Conservation (phyloP, 805 yeast genomes). For the Cyberlindnera bimundalis region DNA sequence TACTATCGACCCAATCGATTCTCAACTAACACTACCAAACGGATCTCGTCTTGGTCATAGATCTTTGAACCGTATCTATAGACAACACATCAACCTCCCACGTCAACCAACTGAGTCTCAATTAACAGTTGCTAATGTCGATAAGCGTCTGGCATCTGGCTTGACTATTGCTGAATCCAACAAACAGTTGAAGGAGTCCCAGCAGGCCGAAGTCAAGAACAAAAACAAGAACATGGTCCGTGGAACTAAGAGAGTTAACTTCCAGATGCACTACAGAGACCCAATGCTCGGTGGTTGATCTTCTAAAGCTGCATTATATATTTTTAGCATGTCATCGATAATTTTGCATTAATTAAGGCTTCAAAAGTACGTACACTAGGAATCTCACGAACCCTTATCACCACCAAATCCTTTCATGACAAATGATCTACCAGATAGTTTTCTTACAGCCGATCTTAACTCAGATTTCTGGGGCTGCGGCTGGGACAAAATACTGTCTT, state of each 20-base stretch:
- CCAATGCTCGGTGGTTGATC: constrained; percentile 48
- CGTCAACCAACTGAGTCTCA: constrained; percentile 55
- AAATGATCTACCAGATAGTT: constrained; percentile 31
- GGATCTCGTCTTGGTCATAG: constrained; percentile 84
- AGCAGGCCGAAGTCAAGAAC: constrained; percentile 41
- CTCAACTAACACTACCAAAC: constrained; percentile 68
- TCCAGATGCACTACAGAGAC: constrained; percentile 84
- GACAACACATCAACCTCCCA: constrained; percentile 54
- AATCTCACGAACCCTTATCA: constrained; percentile 9
- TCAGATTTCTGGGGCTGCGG: constrained; percentile 13
- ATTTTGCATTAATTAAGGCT: not conserved
- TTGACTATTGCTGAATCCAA: constrained; percentile 58
- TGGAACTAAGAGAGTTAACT: constrained; percentile 69
- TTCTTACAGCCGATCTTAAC: constrained; percentile 26
- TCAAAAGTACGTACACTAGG: no score
- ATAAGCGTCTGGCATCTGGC: constrained; percentile 55
- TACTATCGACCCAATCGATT: constrained; percentile 51
- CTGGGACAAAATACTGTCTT: constrained; percentile 1
- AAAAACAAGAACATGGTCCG: constrained; percentile 38
- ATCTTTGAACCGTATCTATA: constrained; percentile 63
- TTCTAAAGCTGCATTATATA: no score
- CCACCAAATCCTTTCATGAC: constrained; percentile 29
- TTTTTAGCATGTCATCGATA: not conserved
- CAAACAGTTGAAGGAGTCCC: constrained; percentile 46
- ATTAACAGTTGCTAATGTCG: constrained; percentile 74